phyloP scores from a whole-genome alignment of 805 yeast genomes.

The Grigorovia transvaalensis region DNA sequence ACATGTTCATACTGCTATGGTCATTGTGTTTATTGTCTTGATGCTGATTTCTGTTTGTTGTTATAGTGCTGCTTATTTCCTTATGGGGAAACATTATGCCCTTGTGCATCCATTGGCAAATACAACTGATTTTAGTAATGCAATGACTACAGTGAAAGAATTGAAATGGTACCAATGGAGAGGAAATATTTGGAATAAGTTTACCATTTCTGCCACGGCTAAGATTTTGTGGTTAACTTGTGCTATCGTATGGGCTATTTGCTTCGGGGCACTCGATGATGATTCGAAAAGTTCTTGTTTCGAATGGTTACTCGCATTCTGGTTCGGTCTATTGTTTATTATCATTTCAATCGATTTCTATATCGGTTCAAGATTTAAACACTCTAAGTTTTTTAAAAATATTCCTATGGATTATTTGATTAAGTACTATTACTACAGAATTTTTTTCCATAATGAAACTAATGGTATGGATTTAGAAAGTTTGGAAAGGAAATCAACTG shows the following conservation, averaged over 20 bases:
- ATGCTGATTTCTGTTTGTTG: slow-evolving; percentile 44
- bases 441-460: neutral
- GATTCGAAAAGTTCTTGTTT: slow-evolving; percentile 49
- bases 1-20: slow-evolving; percentile 53
- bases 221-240: slow-evolving; percentile 56
- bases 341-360: slow-evolving; percentile 60
- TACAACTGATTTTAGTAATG: slow-evolving; percentile 8
- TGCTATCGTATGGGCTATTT: slow-evolving; percentile 59
- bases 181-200: slow-evolving; percentile 33
- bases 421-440: slow-evolving; percentile 20
- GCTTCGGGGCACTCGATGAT: slow-evolving; percentile 43
- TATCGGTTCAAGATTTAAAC: slow-evolving; percentile 41
- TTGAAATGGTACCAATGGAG: slow-evolving; percentile 20
- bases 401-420: slow-evolving; percentile 15
- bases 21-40: slow-evolving; percentile 60
- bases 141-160: neutral
- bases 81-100: slow-evolving; percentile 39
- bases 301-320: slow-evolving; percentile 84
- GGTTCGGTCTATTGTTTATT: slow-evolving; percentile 63
- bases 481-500: neutral
- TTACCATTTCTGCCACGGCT: slow-evolving; percentile 38
- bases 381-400: slow-evolving; percentile 23
- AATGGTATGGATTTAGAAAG: neutral
- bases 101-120: slow-evolving; percentile 27
- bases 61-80: slow-evolving; percentile 35